phyloP scores from a whole-genome alignment of 352 stramenopile species.

The Phytophthora boehmeriae region DNA sequence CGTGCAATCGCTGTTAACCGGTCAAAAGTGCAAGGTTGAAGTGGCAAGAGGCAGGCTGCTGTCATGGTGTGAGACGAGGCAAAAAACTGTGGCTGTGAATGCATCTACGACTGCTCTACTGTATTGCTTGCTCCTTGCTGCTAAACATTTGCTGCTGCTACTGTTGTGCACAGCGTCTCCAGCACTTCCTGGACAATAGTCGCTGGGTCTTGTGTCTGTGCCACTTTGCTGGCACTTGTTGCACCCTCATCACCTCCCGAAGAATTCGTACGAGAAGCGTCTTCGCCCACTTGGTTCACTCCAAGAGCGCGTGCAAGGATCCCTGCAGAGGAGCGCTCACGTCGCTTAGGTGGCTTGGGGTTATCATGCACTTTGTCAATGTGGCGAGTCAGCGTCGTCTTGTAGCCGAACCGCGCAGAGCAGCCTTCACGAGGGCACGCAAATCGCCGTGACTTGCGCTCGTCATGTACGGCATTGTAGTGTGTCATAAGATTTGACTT shows the following conservation, averaged over 20 bases:
- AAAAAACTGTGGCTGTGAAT: conserved; percentile 5
- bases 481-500: conserved; percentile 80
- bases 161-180: background rate
- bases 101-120: conserved; percentile 13
- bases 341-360: conserved; percentile 31
- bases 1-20: background rate
- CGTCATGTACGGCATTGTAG: conserved; percentile 73
- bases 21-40: conserved; percentile 12
- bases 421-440: conserved; percentile 65
- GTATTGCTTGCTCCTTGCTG: background rate
- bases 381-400: conserved; percentile 69
- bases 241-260: background rate
- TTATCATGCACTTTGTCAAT: conserved; percentile 68
- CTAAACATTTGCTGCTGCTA: background rate
- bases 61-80: background rate
- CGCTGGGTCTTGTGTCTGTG: background rate
- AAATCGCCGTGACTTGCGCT: conserved; percentile 64
- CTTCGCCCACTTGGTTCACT: conserved; percentile 31
- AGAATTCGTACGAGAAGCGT: conserved; percentile 1
- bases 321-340: conserved; percentile 32
- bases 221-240: conserved; percentile 6
- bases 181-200: conserved; percentile 10
- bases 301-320: conserved; percentile 44
- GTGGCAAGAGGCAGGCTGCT: background rate
- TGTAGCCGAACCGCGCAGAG: conserved; percentile 72